Percentiles rank a stretch among this genome's conserved stretches.
Conservation (phyloP, 192 early-diverging fungal species). For the Coemansia sp. region DNA sequence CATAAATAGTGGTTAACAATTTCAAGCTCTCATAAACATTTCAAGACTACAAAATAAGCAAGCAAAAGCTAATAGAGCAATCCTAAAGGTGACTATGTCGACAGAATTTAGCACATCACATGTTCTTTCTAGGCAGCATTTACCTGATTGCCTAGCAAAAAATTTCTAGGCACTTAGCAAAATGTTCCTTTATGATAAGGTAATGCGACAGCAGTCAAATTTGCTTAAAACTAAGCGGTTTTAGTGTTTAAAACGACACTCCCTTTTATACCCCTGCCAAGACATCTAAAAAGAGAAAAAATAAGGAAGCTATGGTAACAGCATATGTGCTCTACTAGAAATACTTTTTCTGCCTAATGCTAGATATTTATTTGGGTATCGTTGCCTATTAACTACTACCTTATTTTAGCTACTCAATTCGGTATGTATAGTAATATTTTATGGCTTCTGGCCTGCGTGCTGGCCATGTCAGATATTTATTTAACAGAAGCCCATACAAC, state of each 20-base stretch:
- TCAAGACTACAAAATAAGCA: neutral
- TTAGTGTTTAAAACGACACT: neutral
- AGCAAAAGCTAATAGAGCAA: neutral
- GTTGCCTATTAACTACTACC: neutral
- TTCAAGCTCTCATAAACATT: neutral
- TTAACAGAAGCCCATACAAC: conserved; percentile 10
- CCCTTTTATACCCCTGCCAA: neutral
- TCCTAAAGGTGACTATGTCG: neutral
- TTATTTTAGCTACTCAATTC: neutral
- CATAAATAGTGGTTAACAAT: neutral
- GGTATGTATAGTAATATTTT: neutral
- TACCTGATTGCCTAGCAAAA: neutral
- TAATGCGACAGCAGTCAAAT: neutral
- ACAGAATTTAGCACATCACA: neutral
- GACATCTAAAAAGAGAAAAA: neutral
- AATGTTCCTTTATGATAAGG: neutral
- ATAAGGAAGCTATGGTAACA: neutral
- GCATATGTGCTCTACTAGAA: neutral
- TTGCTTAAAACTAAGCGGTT: neutral
- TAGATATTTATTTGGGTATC: neutral
- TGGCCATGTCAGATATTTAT: neutral
- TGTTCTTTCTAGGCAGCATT: neutral
- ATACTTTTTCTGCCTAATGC: neutral
- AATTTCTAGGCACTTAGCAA: neutral
- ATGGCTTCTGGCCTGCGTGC: neutral